phyloP scores from a whole-genome alignment of 2,329 filamentous ascomycete genomes.

The Beauveria caledonica region DNA sequence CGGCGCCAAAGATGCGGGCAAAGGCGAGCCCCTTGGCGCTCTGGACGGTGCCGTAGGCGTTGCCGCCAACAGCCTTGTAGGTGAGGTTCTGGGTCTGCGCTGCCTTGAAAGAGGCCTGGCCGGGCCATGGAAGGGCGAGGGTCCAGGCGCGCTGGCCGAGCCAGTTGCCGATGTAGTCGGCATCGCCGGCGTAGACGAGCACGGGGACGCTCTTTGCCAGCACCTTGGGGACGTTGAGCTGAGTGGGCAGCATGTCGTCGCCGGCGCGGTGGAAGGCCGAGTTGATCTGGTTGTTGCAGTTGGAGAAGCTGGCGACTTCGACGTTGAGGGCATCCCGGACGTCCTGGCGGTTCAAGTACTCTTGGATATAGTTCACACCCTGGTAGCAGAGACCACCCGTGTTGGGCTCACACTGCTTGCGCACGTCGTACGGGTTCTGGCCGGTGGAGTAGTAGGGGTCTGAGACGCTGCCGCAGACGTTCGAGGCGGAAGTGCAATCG shows the following conservation, averaged over 20 bases:
- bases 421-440: slow-evolving; percentile 72
- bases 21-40: slow-evolving; percentile 89
- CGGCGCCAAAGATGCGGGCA: slow-evolving; percentile 77
- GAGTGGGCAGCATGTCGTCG: slow-evolving; percentile 98
- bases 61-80: slow-evolving; percentile 33
- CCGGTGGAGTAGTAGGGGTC: slow-evolving; percentile 3
- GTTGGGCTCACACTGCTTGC: slow-evolving; percentile 72
- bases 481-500: slow-evolving; percentile 87
- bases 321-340: slow-evolving; percentile 84
- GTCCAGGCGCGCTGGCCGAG: slow-evolving; percentile 96
- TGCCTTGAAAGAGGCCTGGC: slow-evolving; percentile 70
- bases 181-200: slow-evolving; percentile 85
- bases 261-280: slow-evolving; percentile 95
- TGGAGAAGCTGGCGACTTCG: slow-evolving; percentile 83
- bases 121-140: slow-evolving; percentile 86
- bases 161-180: slow-evolving; percentile 95
- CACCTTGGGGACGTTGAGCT: slow-evolving; percentile 77
- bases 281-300: slow-evolving; percentile 98
- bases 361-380: slow-evolving; percentile 76
- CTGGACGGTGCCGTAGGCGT: slow-evolving; percentile 71
- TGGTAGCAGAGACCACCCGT: slow-evolving; percentile 83
- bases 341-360: slow-evolving; percentile 76
- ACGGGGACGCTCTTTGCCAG: slow-evolving; percentile 80
- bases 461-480: slow-evolving; percentile 73
- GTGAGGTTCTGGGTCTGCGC: slow-evolving; percentile 63